Conservation (phyloP, 345 rosid species). For the Boechera stricta region DNA sequence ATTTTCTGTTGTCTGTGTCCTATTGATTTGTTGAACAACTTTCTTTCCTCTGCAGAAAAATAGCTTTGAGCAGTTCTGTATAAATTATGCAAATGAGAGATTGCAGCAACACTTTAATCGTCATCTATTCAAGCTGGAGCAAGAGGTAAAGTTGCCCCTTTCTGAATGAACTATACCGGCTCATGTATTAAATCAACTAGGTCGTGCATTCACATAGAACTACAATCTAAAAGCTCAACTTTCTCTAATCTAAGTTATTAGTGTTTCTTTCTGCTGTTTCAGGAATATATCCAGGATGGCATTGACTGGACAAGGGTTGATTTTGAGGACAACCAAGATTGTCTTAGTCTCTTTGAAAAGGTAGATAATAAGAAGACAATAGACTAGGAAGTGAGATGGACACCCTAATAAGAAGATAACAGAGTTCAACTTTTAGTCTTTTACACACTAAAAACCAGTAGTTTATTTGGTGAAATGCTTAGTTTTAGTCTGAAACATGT, state of each 20-base stretch:
- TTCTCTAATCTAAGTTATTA: conserved; percentile 1
- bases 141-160: conserved; percentile 67
- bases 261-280: conserved; percentile 35
- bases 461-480: conserved; percentile 19
- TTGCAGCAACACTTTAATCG: conserved; percentile 98
- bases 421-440: background rate
- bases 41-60: conserved; percentile 69
- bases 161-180: background rate
- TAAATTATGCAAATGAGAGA: conserved; percentile 99
- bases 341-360: conserved; percentile 99
- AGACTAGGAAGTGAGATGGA: conserved; percentile 21
- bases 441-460: background rate
- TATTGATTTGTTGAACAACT: conserved; percentile 22
- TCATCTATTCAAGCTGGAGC: conserved; percentile 96
- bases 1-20: background rate
- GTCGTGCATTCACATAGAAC: background rate
- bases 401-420: conserved; percentile 3
- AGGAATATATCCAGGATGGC: conserved; percentile 99
- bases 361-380: conserved; percentile 46
- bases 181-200: conserved; percentile 1
- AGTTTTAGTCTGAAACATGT: conserved; percentile 6
- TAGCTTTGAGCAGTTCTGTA: conserved; percentile 99
- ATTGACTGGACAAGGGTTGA: conserved; percentile 99
- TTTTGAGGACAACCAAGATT: conserved; percentile 97
- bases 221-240: conserved; percentile 14